Base-by-base conservation (phyloP, 441 rosid genomes). In the Populus hybrid region DNA sequence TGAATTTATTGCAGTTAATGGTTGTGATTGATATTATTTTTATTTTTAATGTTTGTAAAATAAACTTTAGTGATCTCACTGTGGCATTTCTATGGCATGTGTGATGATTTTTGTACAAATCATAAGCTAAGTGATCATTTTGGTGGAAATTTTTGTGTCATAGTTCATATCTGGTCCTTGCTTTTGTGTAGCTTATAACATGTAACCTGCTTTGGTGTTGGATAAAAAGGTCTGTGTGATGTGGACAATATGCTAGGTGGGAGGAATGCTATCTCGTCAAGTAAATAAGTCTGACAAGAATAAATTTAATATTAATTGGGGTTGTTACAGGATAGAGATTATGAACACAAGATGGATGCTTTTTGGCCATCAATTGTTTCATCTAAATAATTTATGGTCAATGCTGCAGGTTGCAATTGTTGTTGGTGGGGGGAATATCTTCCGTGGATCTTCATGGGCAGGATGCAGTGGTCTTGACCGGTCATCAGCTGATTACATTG, bases 401-500 rank as follows among this genome's bases (percentile, higher is more conserved):
- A 76, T 66, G 72, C 68, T 65, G 65, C 85, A 93, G 98, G 99
- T 95, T 70, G 99, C 98, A 14, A 87, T 95, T 83, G 99, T 95
- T 70, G 98, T 95, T 80, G 98, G 98, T 35, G 99, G 99, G 68
- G 97, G 97, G 50, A 93, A 95, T 80, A 95, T 95, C 77, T 95
- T 95, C 79, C 96, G 97, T 42, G 99, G 98, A 79, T 82, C 99
- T 73, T 87, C 94, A 32, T 90, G 95, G 95, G 97, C 97, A 72
- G 99, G 98, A 78, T 79, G 91, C 82, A 92, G 98, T 85, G 97
- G 98, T 75, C 98, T 95, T 83, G 98, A 95, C 68, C 94, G 97
- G 73, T 95, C 98, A 63, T 95, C 98, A 26, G 98, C 99, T 65
- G 98, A 95, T 81, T 92, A 91, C 79, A 92, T 95, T 36, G 99